These are phyloP conservation scores for Cornus suecica DNA, from an alignment of 148 eudicot species.

Conservation along the genomic window DNA sequence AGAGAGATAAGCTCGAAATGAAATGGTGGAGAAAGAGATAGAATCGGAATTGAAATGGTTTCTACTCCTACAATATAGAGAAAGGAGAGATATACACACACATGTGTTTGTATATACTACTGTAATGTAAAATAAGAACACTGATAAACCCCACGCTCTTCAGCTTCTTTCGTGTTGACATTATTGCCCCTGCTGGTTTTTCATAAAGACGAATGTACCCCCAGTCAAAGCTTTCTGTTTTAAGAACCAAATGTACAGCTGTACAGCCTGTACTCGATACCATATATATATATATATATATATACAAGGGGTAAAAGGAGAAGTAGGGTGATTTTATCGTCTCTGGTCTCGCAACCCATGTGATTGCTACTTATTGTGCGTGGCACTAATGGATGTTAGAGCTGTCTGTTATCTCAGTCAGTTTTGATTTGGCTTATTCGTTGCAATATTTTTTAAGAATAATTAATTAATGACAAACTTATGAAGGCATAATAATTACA, in stretches of 20 bases:
- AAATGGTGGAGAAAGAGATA: background rate
- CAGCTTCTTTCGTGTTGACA: background rate
- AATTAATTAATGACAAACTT: too few species aligned
- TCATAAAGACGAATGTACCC: background rate
- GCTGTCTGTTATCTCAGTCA: too few species aligned
- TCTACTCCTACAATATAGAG: background rate
- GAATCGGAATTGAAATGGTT: background rate
- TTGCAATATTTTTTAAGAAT: too few species aligned
- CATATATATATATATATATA: too few species aligned
- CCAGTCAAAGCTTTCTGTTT: background rate
- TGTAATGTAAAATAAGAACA: background rate
- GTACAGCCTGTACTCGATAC: too few species aligned
- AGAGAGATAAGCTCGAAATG: background rate
- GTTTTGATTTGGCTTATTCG: too few species aligned
- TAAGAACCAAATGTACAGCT: background rate
- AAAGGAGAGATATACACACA: background rate
- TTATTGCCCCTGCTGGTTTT: background rate
- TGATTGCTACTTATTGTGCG: too few species aligned
- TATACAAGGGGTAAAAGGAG: background rate
- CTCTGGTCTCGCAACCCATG: background rate
- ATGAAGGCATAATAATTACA: too few species aligned
- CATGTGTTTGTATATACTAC: background rate
- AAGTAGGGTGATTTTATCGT: background rate
- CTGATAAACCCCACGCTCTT: background rate
- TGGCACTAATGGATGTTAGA: too few species aligned